Base-by-base conservation (phyloP, 192 early-diverging fungal species). In the Podila epigama region DNA sequence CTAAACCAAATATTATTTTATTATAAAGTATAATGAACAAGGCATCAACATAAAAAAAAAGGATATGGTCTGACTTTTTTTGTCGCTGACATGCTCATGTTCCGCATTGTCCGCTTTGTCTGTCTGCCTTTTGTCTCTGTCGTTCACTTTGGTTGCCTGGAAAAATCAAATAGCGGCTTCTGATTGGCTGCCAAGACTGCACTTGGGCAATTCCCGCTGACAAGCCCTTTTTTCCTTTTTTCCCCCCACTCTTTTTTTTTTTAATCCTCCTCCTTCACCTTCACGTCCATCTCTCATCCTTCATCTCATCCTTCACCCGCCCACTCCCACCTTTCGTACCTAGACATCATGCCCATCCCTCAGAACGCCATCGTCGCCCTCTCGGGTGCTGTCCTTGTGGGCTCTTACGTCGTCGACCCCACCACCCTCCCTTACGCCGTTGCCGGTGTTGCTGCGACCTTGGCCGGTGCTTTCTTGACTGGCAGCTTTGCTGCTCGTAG, bases 371-470 rank as follows among this genome's bases (percentile, higher is more conserved):
- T 70, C 42, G 70, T 50, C 50, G 78, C 63, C 20, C 41, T 37
- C 63, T 71, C 77, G 32, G 68, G 63, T 51, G 18, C 53, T 44
- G 48, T 79, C 25, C 62, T 70, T 40, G 37, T 55, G n/a, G 77
- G 68, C 6, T 54, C 77, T 13, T 70, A 61, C 59, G 16, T 79
- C 20, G 31, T 66, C 57, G 77, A 72, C 62, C 48, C 63, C 37
- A 39, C 33, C 20, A 35, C 64, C 15, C 7, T 79, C 32, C 73
- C 73, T 13, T 68, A 63, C 28, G 69, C 61, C 20, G 63, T 50
- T 35, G 77, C 77, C 7, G 77, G 77, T 60, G 69, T 79, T 1
- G 68, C 70, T 34, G 77, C 64, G 54, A 68, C 77, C 41, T 70
- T 66, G 66, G 73, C 73, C 22, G 22, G 69, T 20, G 28, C 62